Conservation (phyloP, 495 filamentous ascomycete genomes). For the Penicillium crystallinum region DNA sequence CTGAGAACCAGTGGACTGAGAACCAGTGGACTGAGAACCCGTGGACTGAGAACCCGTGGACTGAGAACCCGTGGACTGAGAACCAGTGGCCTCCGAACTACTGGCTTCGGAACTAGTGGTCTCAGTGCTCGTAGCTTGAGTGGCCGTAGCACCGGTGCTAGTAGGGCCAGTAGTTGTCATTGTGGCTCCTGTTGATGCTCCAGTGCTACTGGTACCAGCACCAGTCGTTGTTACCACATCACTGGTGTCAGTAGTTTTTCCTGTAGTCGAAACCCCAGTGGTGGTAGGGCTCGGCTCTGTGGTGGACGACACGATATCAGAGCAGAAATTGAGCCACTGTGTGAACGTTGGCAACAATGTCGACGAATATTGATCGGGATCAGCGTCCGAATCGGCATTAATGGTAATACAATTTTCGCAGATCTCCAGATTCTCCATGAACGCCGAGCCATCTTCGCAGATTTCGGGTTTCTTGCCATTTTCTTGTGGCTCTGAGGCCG, state of each 20-base stretch:
- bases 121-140: not conserved
- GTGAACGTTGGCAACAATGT: conserved; percentile 14
- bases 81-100: too few species aligned
- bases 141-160: not conserved
- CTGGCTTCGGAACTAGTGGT: too few species aligned
- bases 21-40: not conserved
- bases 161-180: not conserved
- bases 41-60: too few species aligned
- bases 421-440: conserved; percentile 23
- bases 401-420: conserved; percentile 33
- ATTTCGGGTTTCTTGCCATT: conserved; percentile 43
- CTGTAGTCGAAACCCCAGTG: not conserved
- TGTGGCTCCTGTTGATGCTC: not conserved
- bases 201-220: too few species aligned
- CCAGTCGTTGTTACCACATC: not conserved
- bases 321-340: conserved; percentile 17
- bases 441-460: conserved; percentile 40
- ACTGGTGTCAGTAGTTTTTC: not conserved
- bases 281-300: not conserved
- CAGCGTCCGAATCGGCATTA: not conserved
- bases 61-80: too few species aligned
- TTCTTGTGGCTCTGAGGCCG: conserved; percentile 38
- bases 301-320: conserved; percentile 8
- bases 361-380: conserved; percentile 3
- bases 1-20: too few species aligned